Percentiles rank a stretch among this genome's conserved stretches.
phyloP scores from a whole-genome alignment of 352 stramenopile genomes.

The Globisporangium radiosum region DNA sequence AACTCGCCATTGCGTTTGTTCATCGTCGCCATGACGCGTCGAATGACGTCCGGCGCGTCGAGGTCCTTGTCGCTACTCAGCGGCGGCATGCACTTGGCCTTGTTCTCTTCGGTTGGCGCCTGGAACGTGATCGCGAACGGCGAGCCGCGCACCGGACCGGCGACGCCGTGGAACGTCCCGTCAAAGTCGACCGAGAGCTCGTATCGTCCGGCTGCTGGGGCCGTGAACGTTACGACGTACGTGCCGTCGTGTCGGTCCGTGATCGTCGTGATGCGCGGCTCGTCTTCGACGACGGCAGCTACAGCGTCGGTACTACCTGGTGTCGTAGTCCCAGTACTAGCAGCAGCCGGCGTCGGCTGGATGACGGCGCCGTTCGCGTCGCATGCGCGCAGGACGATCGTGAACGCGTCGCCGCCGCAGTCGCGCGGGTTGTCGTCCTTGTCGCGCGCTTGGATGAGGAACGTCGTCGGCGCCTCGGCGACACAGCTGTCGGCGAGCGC shows the following conservation, averaged over 20 bases:
- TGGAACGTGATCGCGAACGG: slow-evolving; percentile 76
- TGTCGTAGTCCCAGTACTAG: background rate
- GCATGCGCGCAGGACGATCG: slow-evolving; percentile 38
- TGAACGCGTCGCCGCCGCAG: slow-evolving; percentile 94
- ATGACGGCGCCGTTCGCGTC: slow-evolving; percentile 18
- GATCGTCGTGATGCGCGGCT: slow-evolving; percentile 29
- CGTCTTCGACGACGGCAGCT: slow-evolving; percentile 17
- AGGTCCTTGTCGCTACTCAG: slow-evolving; percentile 66
- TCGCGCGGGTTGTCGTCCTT: slow-evolving; percentile 85
- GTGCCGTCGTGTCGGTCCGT: slow-evolving; percentile 91
- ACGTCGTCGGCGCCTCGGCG: slow-evolving; percentile 71
- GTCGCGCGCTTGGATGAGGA: slow-evolving; percentile 91
- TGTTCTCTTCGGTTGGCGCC: slow-evolving; percentile 56
- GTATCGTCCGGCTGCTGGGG: slow-evolving; percentile 78
- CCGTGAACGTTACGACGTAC: slow-evolving; percentile 90
- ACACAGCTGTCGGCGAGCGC: slow-evolving; percentile 57
- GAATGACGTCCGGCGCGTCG: slow-evolving; percentile 62
- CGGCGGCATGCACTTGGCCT: slow-evolving; percentile 63
- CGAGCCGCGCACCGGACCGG: slow-evolving; percentile 91
- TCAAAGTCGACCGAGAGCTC: slow-evolving; percentile 87
- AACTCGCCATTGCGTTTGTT: slow-evolving; percentile 84
- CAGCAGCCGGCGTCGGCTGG: background rate
- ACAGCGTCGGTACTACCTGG: background rate
- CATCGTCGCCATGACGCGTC: slow-evolving; percentile 71
- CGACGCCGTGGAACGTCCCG: slow-evolving; percentile 91